phyloP scores from a whole-genome alignment of 176 grass and related monocot species.

The Cenchrus purpureus region DNA sequence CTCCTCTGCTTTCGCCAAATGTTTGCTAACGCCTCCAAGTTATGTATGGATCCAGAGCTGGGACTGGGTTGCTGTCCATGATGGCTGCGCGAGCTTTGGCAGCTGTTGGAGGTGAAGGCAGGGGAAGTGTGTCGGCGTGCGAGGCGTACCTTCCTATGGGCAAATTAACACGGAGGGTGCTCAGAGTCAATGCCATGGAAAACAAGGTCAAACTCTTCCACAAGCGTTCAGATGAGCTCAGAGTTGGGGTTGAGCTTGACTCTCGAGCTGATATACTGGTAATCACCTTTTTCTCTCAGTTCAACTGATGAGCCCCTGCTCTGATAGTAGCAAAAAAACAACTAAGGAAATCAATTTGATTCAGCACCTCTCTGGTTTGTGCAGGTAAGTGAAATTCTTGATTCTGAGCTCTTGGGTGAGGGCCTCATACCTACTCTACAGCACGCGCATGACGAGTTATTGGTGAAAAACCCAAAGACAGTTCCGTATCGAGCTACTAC shows the following conservation, averaged over 20 bases:
- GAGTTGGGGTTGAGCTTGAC: conserved; percentile 63
- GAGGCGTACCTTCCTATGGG: conserved; percentile 96
- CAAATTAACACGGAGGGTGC: conserved; percentile 75
- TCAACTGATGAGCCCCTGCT: not conserved
- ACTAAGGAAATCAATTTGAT: not conserved
- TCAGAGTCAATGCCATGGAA: conserved; percentile 74
- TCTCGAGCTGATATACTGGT: conserved; percentile 79
- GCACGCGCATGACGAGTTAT: conserved; percentile 82
- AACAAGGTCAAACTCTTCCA: conserved; percentile 70
- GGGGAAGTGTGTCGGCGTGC: conserved; percentile 63
- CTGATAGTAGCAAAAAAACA: not conserved
- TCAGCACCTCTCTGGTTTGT: conserved; percentile 29
- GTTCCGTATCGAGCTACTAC: conserved; percentile 83
- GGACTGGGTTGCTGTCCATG: conserved; percentile 94
- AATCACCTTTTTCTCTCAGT: conserved; percentile 13
- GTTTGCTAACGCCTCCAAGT: conserved; percentile 17
- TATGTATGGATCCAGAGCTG: conserved; percentile 63
- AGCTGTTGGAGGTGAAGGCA: conserved; percentile 42
- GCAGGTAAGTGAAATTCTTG: conserved; percentile 94
- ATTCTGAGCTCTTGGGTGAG: conserved; percentile 96
- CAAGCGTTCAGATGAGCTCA: conserved; percentile 83
- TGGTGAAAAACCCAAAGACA: conserved; percentile 67
- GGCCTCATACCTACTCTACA: conserved; percentile 93
- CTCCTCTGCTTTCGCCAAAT: not conserved
- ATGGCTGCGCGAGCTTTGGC: conserved; percentile 71